phyloP scores from a whole-genome alignment of 2,329 filamentous ascomycete species.

The Aspergillus tanneri region DNA sequence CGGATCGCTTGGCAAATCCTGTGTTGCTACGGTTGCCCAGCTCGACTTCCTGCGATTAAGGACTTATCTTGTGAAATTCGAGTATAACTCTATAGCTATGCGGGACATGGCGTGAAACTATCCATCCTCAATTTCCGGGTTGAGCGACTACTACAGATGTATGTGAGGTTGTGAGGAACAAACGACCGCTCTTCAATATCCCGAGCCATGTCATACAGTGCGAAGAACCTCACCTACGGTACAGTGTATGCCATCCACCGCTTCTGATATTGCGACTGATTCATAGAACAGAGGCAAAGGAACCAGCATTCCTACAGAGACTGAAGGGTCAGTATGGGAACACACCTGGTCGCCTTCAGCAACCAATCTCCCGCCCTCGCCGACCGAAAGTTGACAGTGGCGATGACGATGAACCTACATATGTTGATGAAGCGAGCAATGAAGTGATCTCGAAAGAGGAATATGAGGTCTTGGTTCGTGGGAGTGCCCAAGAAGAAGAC shows the following conservation, averaged over 20 bases:
- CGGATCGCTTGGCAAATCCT: conserved; percentile 22
- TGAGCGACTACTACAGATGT: too few species aligned
- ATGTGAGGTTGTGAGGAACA: not conserved
- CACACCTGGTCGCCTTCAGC: conserved; percentile 37
- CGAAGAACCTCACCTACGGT: conserved; percentile 48
- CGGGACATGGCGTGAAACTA: not conserved
- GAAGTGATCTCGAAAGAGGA: conserved; percentile 46
- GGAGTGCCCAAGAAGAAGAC: conserved; percentile 17
- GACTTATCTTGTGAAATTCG: not conserved
- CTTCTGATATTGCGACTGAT: conserved; percentile 9
- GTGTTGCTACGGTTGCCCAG: not conserved
- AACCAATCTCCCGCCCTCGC: conserved; percentile 37
- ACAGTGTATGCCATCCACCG: conserved; percentile 6
- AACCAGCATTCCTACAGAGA: conserved; percentile 45
- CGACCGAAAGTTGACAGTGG: conserved; percentile 38
- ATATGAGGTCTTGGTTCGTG: conserved; percentile 41
- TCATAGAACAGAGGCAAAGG: conserved; percentile 36
- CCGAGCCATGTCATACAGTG: conserved; percentile 40
- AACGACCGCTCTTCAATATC: not conserved
- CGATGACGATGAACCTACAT: conserved; percentile 46
- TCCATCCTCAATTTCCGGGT: not conserved
- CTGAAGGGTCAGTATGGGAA: conserved; percentile 41
- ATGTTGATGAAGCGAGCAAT: conserved; percentile 46
- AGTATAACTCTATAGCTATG: not conserved
- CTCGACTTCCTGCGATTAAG: not conserved